Evolutionary conservation across 2,329 filamentous ascomycete species (phyloP).

Genomic region (Diaporthe velutina): DNA sequence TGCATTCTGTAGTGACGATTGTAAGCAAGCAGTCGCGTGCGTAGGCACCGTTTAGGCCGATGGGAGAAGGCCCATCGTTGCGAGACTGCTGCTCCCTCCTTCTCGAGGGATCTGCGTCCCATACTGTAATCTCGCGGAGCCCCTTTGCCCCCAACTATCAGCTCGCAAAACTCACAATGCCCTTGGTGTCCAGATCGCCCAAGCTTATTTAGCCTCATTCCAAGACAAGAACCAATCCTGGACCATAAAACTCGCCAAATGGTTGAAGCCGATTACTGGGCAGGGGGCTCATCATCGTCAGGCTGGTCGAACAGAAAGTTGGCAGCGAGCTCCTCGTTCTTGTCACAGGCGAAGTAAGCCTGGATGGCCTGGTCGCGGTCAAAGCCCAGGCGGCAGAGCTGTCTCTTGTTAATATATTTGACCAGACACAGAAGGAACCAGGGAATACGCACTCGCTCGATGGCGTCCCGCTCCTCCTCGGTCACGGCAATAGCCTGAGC

Average conservation of each 20-base stretch:
- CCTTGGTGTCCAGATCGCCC: conserved; percentile 2
- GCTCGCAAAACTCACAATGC: conserved; percentile 30
- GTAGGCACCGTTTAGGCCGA: neutral
- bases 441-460: conserved; percentile 81
- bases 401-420: conserved; percentile 36
- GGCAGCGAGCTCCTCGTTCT: conserved; percentile 97
- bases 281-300: conserved; percentile 78
- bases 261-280: conserved; percentile 51
- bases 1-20: conserved; percentile 20
- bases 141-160: neutral
- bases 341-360: conserved; percentile 99
- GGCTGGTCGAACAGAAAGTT: conserved; percentile 99
- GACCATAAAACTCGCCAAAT: neutral
- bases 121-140: neutral
- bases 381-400: conserved; percentile 95
- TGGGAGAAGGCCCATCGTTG: neutral
- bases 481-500: conserved; percentile 92
- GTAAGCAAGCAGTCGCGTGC: conserved; percentile 4
- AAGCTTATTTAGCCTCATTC: conserved; percentile 6
- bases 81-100: neutral
- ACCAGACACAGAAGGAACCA: conserved; percentile 21
- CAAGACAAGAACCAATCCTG: neutral
- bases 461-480: conserved; percentile 95
- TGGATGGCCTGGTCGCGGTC: conserved; percentile 94
- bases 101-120: neutral